Base-by-base conservation (phyloP, 495 filamentous ascomycete genomes). In the Letharia columbiana region DNA sequence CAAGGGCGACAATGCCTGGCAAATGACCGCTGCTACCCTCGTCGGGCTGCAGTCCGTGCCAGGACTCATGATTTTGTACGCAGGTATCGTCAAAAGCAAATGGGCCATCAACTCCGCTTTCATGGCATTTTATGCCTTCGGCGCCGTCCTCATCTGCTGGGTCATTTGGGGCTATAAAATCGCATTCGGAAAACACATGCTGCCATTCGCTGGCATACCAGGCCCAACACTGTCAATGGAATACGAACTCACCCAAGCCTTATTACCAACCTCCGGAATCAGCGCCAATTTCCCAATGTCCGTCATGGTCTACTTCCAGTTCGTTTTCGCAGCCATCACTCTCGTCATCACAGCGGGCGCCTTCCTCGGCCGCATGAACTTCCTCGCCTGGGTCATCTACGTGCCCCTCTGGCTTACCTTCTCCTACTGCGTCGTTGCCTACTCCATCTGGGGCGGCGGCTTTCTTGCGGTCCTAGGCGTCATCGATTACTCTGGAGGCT, bases 241-340 rank as follows among this genome's bases (percentile, higher is more conserved):
- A 66, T 75, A 75, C 63, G 72, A 81, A 68, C 74, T 84, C 28
- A 68, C 61, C 3, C 82, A 82, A 68, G 75, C 79, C 12, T 61
- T 61, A 11, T 72, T 85, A 11, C 81, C 81, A 2, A 73, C 80
- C 15, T 77, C 80, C 4, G 74, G 65, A 45, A 49, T 79, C 61
- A 66, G 69, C 11, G 74, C 75, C 42, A 75, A 76, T 64, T 85
- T 77, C 67, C 80, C 80, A 23, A 65, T 78, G 68, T 76, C 79
- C 4, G 83, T 80, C n/a, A 84, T 85, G 82, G 73, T 83, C 0
- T 85, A 85, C 71, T 85, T 85, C 72, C 82, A 85, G 63, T 85
- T 85, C 67, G 82, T 83, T 40, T 85, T 85, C 72, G 82, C 82
- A 0, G 82, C 82, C 47, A 85, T 85, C 70, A 85, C 82, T 0